Conservation (phyloP, 495 filamentous ascomycete species). For the Penicillium arizonense region DNA sequence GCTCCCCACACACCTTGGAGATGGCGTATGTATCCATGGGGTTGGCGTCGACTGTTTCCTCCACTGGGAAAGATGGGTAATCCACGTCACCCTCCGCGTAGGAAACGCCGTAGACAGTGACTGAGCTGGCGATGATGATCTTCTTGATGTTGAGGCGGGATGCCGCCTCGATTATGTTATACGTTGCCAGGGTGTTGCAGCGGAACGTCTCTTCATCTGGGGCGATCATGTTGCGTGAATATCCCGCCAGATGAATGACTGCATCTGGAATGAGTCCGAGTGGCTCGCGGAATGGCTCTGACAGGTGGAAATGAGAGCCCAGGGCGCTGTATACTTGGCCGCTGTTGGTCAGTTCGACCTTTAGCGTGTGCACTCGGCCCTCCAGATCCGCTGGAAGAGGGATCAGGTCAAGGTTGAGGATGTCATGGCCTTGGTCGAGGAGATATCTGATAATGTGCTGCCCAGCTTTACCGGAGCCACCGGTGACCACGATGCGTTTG, state of each 20-base stretch:
- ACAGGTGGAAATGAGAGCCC: conserved; percentile 53
- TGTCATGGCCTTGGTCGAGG: conserved; percentile 47
- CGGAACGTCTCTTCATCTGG: conserved; percentile 60
- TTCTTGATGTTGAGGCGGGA: conserved; percentile 60
- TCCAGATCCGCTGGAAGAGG: conserved; percentile 40
- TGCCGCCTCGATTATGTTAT: conserved; percentile 62
- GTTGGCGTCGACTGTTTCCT: conserved; percentile 52
- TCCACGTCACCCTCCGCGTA: conserved; percentile 57
- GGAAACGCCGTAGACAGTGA: conserved; percentile 59
- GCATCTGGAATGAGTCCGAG: conserved; percentile 48
- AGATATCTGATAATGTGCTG: conserved; percentile 56
- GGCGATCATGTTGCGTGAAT: conserved; percentile 59
- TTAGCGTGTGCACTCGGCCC: conserved; percentile 52
- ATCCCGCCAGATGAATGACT: conserved; percentile 61
- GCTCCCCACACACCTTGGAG: conserved; percentile 58
- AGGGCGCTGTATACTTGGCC: conserved; percentile 61
- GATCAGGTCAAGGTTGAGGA: conserved; percentile 57
- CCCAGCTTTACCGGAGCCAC: conserved; percentile 59
- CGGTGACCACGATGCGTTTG: conserved; percentile 55
- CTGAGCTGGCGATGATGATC: conserved; percentile 55
- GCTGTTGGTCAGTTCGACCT: conserved; percentile 55
- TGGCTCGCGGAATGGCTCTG: conserved; percentile 43
- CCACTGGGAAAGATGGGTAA: conserved; percentile 55
- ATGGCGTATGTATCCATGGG: conserved; percentile 60
- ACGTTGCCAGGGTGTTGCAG: conserved; percentile 50